phyloP scores from a whole-genome alignment of 2,329 filamentous ascomycete species.

The Dactylonectria estremocensis region DNA sequence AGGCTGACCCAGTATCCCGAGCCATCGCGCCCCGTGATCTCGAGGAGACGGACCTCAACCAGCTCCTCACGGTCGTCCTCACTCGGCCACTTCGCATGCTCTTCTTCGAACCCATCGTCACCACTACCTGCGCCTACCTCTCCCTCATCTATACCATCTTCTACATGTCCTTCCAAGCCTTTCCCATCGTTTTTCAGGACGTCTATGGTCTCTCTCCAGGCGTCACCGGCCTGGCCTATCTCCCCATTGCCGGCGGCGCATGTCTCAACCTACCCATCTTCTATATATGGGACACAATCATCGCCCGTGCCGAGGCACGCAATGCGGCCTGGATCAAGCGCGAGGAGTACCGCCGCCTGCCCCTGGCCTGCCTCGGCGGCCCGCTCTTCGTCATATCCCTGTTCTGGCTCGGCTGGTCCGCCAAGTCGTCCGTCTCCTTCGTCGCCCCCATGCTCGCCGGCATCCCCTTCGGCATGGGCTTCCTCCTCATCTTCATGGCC shows the following conservation, averaged over 20 bases:
- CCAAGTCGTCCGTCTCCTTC: slow-evolving; percentile 64
- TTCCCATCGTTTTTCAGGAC: slow-evolving; percentile 77
- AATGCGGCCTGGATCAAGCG: slow-evolving; percentile 71
- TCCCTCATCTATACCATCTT: slow-evolving; percentile 78
- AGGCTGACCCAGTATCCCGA: slow-evolving; percentile 64
- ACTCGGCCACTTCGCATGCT: slow-evolving; percentile 82
- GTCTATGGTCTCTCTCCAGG: slow-evolving; percentile 76
- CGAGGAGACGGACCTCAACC: slow-evolving; percentile 69
- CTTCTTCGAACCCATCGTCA: slow-evolving; percentile 79
- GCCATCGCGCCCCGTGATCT: slow-evolving; percentile 75
- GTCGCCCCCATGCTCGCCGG: slow-evolving; percentile 73
- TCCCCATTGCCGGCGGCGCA: slow-evolving; percentile 78
- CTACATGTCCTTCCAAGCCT: slow-evolving; percentile 84
- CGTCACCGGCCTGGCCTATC: slow-evolving; percentile 76
- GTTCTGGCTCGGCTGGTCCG: slow-evolving; percentile 76
- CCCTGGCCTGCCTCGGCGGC: slow-evolving; percentile 79
- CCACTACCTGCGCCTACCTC: slow-evolving; percentile 78
- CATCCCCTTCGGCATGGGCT: slow-evolving; percentile 73
- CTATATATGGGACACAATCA: slow-evolving; percentile 74
- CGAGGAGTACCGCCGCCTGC: slow-evolving; percentile 79
- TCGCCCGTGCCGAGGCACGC: slow-evolving; percentile 65
- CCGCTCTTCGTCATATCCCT: slow-evolving; percentile 72
- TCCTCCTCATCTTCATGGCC: slow-evolving; percentile 75
- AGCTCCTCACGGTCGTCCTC: slow-evolving; percentile 78
- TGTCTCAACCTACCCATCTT: slow-evolving; percentile 73